A percentile compares a stretch with the other conserved stretches of the same genome.
These are phyloP conservation scores for Knoxdaviesia proteae DNA, from an alignment of 2,329 filamentous ascomycete species.

Conservation along the genomic window DNA sequence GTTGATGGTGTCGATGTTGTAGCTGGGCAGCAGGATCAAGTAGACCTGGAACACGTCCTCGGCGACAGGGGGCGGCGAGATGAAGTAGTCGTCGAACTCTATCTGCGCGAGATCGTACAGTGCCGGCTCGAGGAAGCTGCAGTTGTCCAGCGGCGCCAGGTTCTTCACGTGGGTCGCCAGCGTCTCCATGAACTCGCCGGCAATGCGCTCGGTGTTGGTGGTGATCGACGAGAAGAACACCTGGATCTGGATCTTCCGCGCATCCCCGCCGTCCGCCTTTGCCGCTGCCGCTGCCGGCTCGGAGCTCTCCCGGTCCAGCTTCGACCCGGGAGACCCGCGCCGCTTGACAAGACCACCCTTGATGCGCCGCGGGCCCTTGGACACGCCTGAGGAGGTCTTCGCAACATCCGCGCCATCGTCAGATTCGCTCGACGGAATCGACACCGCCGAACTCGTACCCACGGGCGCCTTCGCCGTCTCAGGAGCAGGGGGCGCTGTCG, in stretches of 20 bases:
- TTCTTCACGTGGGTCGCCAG: slow-evolving; percentile 14
- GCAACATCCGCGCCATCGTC: no score
- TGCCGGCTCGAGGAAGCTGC: slow-evolving; percentile 33
- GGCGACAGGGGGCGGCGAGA: slow-evolving; percentile 44
- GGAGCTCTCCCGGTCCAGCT: no score
- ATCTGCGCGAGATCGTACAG: slow-evolving; percentile 64
- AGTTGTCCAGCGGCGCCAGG: slow-evolving; percentile 1
- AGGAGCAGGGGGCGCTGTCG: slow-evolving; percentile 8
- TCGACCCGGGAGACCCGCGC: no score
- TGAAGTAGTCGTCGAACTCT: slow-evolving; percentile 86
- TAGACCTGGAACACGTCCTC: slow-evolving; percentile 52
- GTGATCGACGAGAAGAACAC: slow-evolving; percentile 85
- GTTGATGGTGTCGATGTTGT: slow-evolving; percentile 86
- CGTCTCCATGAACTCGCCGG: slow-evolving; percentile 37
- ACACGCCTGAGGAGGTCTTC: no score
- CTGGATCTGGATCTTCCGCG: slow-evolving; percentile 42
- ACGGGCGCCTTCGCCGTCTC: no score
- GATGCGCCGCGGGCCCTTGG: slow-evolving; percentile 25
- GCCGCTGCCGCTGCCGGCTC: no score
- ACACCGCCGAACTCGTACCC: no score
- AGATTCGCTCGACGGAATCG: no score
- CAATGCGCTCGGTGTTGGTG: slow-evolving; percentile 58
- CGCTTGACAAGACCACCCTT: slow-evolving; percentile 15
- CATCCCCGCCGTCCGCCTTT: slow-evolving; percentile 8
- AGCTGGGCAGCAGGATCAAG: slow-evolving; percentile 67